A percentile compares a stretch with the other conserved stretches of the same genome.
Conservation (phyloP, 257 asterid genomes). For the Jacaranda mimosifolia region DNA sequence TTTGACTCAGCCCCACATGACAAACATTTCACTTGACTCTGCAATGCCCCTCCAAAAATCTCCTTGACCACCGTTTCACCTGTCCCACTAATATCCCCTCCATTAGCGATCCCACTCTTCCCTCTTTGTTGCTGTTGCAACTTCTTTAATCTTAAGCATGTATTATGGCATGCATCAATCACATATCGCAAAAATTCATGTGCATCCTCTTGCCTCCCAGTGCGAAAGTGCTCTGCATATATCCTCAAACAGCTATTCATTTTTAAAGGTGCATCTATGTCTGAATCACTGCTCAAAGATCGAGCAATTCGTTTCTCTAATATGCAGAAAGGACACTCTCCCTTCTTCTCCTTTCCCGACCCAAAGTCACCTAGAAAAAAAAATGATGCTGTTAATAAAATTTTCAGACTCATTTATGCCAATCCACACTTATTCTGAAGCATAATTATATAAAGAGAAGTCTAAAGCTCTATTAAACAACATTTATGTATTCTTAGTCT, state of each 20-base stretch:
- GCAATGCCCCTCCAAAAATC: constrained; percentile 94
- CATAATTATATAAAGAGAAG: constrained; percentile 16
- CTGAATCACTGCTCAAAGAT: constrained; percentile 74
- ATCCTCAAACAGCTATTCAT: constrained; percentile 76
- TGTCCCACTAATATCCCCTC: constrained; percentile 58
- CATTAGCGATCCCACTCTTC: constrained; percentile 58
- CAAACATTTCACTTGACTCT: constrained; percentile 95
- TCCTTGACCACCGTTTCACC: constrained; percentile 86
- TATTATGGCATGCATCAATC: constrained; percentile 94
- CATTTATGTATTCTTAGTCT: neutral
- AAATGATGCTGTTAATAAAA: constrained; percentile 24
- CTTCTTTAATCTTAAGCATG: constrained; percentile 90
- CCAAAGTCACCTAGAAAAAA: constrained; percentile 68
- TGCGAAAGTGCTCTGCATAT: constrained; percentile 84
- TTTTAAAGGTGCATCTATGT: constrained; percentile 71
- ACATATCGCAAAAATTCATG: constrained; percentile 98
- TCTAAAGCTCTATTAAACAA: neutral
- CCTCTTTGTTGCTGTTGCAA: constrained; percentile 71
- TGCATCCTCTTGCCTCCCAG: constrained; percentile 96
- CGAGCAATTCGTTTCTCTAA: constrained; percentile 84
- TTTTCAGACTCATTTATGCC: constrained; percentile 2
- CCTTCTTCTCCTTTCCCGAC: constrained; percentile 76
- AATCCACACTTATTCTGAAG: constrained; percentile 13
- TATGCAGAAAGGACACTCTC: constrained; percentile 96
- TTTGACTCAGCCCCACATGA: constrained; percentile 96